Evolutionary conservation across 371 early-diverging fungal species (phyloP).

Genomic region (Dinochytrium kinnereticum): DNA sequence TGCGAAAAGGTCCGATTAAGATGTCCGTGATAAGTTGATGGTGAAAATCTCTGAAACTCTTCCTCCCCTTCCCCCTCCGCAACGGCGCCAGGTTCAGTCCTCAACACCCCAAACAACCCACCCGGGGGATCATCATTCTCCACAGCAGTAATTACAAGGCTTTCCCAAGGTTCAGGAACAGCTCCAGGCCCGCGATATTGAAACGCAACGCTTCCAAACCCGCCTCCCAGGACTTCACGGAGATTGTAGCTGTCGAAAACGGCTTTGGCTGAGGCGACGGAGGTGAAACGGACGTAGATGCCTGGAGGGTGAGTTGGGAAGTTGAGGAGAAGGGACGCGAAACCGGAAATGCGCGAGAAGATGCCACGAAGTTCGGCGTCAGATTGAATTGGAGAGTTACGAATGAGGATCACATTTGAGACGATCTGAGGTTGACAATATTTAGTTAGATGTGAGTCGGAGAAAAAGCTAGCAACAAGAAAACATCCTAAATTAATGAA

Average conservation of each 20-base stretch:
- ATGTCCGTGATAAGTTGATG: neutral
- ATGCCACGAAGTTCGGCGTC: neutral
- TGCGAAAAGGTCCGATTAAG: neutral
- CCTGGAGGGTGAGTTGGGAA: neutral
- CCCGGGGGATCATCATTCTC: neutral
- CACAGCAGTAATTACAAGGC: neutral
- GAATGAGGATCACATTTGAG: constrained; percentile 1
- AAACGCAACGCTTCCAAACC: neutral
- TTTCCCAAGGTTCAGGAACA: constrained; percentile 3
- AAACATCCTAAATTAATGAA: no score
- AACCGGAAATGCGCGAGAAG: neutral
- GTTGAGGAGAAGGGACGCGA: neutral
- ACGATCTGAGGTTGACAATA: no score
- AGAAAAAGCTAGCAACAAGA: no score
- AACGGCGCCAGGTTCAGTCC: neutral
- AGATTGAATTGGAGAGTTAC: neutral
- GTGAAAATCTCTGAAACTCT: no score
- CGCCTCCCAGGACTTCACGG: neutral
- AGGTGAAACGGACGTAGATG: neutral
- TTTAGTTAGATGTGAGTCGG: no score
- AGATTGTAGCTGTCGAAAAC: neutral
- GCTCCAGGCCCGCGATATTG: neutral
- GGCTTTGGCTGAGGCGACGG: neutral
- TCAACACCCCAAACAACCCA: neutral
- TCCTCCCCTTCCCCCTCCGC: neutral